Base-by-base conservation (phyloP, 2,329 filamentous ascomycete genomes). In the Camillea tinctor region DNA sequence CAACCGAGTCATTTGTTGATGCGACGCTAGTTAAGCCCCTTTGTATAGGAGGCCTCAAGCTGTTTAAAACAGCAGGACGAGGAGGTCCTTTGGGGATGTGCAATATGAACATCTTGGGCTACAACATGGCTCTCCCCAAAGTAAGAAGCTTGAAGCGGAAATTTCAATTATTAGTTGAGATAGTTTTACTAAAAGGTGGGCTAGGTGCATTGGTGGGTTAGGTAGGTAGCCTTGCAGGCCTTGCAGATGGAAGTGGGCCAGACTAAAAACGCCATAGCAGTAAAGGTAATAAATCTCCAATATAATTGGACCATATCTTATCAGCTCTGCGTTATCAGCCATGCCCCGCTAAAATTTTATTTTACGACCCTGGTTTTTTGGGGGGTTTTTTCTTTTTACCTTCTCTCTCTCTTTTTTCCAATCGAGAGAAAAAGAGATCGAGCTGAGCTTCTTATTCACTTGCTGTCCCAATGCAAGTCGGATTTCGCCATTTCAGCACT, bases 321-420 rank as follows among this genome's bases (percentile, higher is more conserved):
- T 36, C 22, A 17, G 20, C 9, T 15, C 23, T 44, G 49, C 62
- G 56, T n/a, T 44, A 50, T 63, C 57, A 64, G 65, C 64, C 65
- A 65, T 60, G 62, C 69, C 69, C 69, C 69, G 63, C 68, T 56
- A 59, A 67, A 64, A n/a, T n/a, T n/a, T n/a, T 30, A 59, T 61
- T 70, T 70, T 44, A n/a, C 36, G 36, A 44, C 17, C 36, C 36
- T 17, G 17, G 15, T 69, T 66, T 69, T 66, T 68, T 53, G n/a
- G n/a, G n/a, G n/a, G n/a, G n/a, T n/a, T n/a, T n/a, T n/a, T n/a
- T n/a, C n/a, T n/a, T n/a, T n/a, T n/a, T n/a, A n/a, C n/a, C n/a
- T 51, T 50, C 7, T 56, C 49, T 24, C 30, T 51, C 50, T 57
- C 50, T 50, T 58, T 64, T 69, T 66, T 63, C 26, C 36, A 44